Evolutionary conservation across 106 monocot genomes (phyloP).

Genomic region (Acorus gramineus): DNA sequence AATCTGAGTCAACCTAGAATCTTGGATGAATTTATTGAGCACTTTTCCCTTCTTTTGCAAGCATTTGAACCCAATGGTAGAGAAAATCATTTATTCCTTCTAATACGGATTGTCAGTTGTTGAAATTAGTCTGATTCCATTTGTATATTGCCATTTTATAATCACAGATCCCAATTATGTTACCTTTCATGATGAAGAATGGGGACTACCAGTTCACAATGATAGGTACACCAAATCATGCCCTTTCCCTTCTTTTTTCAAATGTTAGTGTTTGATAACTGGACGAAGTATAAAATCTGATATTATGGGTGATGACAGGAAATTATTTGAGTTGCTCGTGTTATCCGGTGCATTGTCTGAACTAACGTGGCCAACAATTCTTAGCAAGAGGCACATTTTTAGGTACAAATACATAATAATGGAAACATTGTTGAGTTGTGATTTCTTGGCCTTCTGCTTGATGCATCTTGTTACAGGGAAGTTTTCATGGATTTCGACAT

Average conservation of each 20-base stretch:
- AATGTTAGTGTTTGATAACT: neutral
- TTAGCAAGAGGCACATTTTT: constrained; percentile 20
- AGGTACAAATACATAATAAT: constrained; percentile 6
- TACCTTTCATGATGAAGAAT: constrained; percentile 28
- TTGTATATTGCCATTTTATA: no score
- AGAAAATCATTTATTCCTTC: no score
- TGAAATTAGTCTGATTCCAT: neutral
- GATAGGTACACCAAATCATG: constrained; percentile 18
- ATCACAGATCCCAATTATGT: constrained; percentile 16
- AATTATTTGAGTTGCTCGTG: constrained; percentile 30
- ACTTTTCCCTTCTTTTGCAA: no score
- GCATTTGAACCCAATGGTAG: no score
- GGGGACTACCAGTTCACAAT: constrained; percentile 27
- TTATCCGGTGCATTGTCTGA: constrained; percentile 22
- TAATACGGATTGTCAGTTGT: neutral
- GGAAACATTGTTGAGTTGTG: no score
- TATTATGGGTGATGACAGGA: constrained; percentile 11
- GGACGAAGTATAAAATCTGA: neutral
- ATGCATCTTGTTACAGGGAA: constrained; percentile 11
- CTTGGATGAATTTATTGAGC: no score
- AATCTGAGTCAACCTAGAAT: no score
- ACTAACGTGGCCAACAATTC: constrained; percentile 29
- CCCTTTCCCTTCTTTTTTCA: neutral
- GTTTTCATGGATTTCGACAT: constrained; percentile 26
- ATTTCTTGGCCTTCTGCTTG: neutral